Evolutionary conservation across 768 basidiomycete genomes (phyloP).

Genomic region (Zangia roseola): DNA sequence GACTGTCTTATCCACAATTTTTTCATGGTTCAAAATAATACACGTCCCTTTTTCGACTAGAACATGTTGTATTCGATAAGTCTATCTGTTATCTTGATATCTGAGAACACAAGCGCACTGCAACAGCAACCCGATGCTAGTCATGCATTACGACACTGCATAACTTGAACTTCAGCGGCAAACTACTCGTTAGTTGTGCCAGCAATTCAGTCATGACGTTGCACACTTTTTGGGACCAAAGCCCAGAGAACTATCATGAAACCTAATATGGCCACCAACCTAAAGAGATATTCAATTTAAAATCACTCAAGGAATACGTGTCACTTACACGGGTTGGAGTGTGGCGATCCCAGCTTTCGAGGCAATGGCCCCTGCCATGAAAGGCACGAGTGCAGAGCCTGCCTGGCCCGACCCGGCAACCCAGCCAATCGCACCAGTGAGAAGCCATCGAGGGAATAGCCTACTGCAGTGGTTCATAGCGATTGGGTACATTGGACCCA

Average conservation of each 20-base stretch:
- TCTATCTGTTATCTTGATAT: too few relatives aligned
- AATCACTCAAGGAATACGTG: background rate
- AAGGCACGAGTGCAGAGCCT: slow-evolving; percentile 51
- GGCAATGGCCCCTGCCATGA: slow-evolving; percentile 47
- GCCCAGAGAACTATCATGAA: slow-evolving; percentile 41
- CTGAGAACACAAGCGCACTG: too few relatives aligned
- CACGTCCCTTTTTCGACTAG: background rate
- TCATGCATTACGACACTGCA: too few relatives aligned
- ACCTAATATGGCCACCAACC: slow-evolving; percentile 36
- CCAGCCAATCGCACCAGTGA: slow-evolving; percentile 46
- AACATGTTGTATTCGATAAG: background rate
- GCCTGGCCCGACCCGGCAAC: slow-evolving; percentile 51
- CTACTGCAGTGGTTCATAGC: slow-evolving; percentile 35
- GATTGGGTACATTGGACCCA: slow-evolving; percentile 78
- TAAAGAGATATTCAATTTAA: background rate
- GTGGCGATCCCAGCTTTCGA: slow-evolving; percentile 41
- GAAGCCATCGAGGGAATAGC: slow-evolving; percentile 35
- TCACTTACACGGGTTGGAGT: slow-evolving; percentile 49
- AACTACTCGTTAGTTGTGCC: background rate
- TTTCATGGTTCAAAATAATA: background rate
- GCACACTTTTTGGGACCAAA: slow-evolving; percentile 31
- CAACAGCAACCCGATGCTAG: too few relatives aligned
- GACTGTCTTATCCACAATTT: background rate
- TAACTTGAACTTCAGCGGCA: too few relatives aligned
- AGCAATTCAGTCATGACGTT: slow-evolving; percentile 4